Percentiles rank a stretch among this genome's conserved stretches.
Evolutionary conservation across 2,329 filamentous ascomycete genomes (phyloP).

Genomic region (Monosporascus sp.): DNA sequence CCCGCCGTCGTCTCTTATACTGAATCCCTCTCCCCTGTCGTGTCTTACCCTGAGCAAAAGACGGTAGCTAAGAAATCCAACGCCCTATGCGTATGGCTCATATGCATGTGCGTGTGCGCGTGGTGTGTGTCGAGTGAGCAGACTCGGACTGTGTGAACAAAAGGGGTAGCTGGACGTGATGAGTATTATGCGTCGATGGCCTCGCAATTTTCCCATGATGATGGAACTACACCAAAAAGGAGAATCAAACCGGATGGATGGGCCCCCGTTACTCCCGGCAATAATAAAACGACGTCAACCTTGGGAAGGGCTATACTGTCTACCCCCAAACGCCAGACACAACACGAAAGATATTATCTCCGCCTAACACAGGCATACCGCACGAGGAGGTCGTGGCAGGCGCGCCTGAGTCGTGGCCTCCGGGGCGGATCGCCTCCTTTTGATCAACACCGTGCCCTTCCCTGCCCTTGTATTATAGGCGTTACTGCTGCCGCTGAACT

Average conservation of each 20-base stretch:
- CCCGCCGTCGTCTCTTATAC: too few species aligned
- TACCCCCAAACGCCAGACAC: not conserved
- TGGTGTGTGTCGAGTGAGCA: not conserved
- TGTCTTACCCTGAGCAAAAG: too few species aligned
- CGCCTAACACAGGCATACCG: not conserved
- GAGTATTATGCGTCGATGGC: not conserved
- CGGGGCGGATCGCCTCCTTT: conserved; percentile 2
- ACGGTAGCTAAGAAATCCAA: too few species aligned
- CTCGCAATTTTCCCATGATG: not conserved
- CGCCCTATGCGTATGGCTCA: too few species aligned
- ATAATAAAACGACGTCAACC: not conserved
- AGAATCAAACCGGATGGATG: not conserved
- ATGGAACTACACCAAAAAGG: too few species aligned
- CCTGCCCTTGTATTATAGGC: not conserved
- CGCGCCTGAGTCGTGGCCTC: conserved; percentile 20
- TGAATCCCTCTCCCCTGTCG: too few species aligned
- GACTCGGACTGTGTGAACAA: not conserved
- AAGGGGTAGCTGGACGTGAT: not conserved
- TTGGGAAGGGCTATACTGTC: not conserved
- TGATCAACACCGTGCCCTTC: conserved; percentile 15
- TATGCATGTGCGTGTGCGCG: too few species aligned
- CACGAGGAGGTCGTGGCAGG: not conserved
- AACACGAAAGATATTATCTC: not conserved
- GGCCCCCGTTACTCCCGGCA: not conserved
- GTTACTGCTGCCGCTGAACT: conserved; percentile 7